Base-by-base conservation (phyloP, 2,329 filamentous ascomycete species). In the Pseudogymnoascus sp. region DNA sequence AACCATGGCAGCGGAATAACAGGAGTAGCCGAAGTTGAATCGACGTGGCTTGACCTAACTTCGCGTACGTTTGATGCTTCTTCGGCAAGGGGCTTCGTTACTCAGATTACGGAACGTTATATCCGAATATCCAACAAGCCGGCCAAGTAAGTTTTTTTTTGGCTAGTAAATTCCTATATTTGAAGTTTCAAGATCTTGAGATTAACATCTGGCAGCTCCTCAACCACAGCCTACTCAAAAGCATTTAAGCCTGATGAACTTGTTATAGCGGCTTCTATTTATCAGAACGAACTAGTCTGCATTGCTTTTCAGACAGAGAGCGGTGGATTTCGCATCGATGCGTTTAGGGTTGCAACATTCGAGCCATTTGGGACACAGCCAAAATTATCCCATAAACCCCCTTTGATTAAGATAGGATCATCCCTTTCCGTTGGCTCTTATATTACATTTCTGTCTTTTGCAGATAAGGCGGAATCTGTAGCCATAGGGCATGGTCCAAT, bases 51-150 rank as follows among this genome's bases (percentile, higher is more conserved):
- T 64, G 84, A 88, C 68, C 71, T 82, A 14, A 73, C 73, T 1
- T 81, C 78, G 3, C 76, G 80, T 50, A 88, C 85, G 0, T 73
- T 88, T 25, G 77, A 78, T 18, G 77, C 79, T 11, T 70, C 72
- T 2, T 74, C 76, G 34, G 68, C 73, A 4, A 70, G 74, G 2
- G 73, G 74, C 1, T 71, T 70, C 1, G 75, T 82, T 4, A 72
- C 85, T 2, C 85, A 88, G 68, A 75, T 87, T 3, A 87, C 85
- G 0, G 80, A 83, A 62, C 73, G 71, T 31, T 75, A 69, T 16
- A 72, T 82, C 7, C 46, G 44, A 10, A 23, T 63, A 16, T 44
- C 60, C 28, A n/a, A 56, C 28, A 56, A 12, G 50, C 28, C 28
- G 16, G 18, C 34, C 18, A 38, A 40, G 59, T 60, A 40, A 40